Base-by-base conservation (phyloP, 2,329 filamentous ascomycete species). In the Aspergillus caelatus region DNA sequence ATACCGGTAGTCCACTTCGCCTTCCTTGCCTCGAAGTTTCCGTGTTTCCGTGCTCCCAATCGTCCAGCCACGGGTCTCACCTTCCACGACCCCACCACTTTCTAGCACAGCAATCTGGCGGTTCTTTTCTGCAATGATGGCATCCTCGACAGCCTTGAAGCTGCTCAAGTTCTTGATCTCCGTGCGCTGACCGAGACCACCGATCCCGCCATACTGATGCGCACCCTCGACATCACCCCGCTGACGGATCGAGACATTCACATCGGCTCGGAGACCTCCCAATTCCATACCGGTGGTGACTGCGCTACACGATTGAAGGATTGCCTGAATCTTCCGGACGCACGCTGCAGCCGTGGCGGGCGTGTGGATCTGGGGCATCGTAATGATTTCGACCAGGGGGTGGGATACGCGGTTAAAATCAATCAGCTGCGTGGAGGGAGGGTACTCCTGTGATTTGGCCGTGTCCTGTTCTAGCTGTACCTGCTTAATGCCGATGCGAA, bases 401-500 rank as follows among this genome's bases (percentile, higher is more conserved):
- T 94, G 86, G 3, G 94, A 95, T 4, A 95, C 93, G 32, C 95
- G 90, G 75, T 98, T 98, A 79, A 97, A 94, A 76, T 99, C 95
- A 30, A 99, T 85, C 75, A 96, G 89, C 68, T 94, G 89, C 6
- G 86, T 86, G 14, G 86, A 88, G 14, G 87, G 88, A 1, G 91
- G 87, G 70, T 94, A 89, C 32, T 92, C 89, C 45, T 94, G 85
- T 0, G 94, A 97, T 79, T 98, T 98, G 68, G 94, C 95, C 0
- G 95, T 98, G 76, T 99, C 95, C 79, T 99, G 95, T 80, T 99
- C 95, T 82, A 99, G 89, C 79, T 99, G 95, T 10, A 99, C 86
- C 78, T 98, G 95, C 77, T 95, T 91, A 74, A 99, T 96, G 34
- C 91, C 89, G 57, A 99, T 85, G 0, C 82, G 84, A 23, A 97